phyloP scores from a whole-genome alignment of 1,284 basidiomycete genomes.

The Papiliotrema flavescens region DNA sequence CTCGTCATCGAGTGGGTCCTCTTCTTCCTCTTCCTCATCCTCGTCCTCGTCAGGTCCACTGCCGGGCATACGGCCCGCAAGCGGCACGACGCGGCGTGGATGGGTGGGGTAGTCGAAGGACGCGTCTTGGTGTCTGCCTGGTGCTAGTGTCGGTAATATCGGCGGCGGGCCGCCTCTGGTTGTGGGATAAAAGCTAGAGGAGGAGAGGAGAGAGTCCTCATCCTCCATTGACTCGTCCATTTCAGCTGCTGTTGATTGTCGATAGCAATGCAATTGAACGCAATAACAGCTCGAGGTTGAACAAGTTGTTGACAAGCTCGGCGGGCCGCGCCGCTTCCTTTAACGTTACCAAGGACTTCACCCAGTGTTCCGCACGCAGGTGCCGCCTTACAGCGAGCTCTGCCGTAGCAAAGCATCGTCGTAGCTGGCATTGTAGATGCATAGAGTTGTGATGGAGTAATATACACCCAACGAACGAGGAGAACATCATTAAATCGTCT shows the following conservation, averaged over 20 bases:
- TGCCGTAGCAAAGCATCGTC: too few species aligned
- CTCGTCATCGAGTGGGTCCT: constrained; percentile 5
- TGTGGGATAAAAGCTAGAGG: not conserved
- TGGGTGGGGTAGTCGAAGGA: not conserved
- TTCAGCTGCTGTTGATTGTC: not conserved
- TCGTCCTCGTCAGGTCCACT: not conserved
- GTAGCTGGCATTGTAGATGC: too few species aligned
- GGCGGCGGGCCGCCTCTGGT: not conserved
- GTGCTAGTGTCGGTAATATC: not conserved
- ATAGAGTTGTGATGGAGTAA: too few species aligned
- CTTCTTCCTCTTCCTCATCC: constrained; percentile 4
- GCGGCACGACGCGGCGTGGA: not conserved
- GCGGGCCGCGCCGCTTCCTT: too few species aligned
- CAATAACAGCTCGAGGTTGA: too few species aligned
- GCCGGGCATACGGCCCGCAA: not conserved
- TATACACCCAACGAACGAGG: too few species aligned
- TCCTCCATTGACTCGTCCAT: constrained; percentile 2
- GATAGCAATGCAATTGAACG: too few species aligned
- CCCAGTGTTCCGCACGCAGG: too few species aligned
- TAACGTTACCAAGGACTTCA: too few species aligned
- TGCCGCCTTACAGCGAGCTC: too few species aligned
- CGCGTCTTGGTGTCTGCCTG: not conserved
- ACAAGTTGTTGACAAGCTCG: too few species aligned
- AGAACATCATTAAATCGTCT: not conserved
- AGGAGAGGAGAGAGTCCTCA: not conserved